Percentiles rank a stretch among this genome's conserved stretches.
Conservation (phyloP, 768 basidiomycete genomes). For the Mycena amicta region DNA sequence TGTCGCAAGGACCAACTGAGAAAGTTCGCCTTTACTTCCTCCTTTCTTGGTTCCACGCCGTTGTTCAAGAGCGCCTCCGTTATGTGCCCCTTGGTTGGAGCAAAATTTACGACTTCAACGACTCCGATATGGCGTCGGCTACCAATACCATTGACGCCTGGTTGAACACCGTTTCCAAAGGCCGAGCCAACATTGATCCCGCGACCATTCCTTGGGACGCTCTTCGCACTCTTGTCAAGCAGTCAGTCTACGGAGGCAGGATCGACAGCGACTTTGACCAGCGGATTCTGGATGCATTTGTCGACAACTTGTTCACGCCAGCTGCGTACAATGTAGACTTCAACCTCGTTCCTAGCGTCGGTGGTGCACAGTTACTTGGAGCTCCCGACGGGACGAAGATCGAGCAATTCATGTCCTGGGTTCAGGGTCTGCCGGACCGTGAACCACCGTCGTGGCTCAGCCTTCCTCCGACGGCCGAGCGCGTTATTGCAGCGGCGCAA, state of each 20-base stretch:
- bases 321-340: slow-evolving; percentile 93
- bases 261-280: slow-evolving; percentile 97
- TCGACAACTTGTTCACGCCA: slow-evolving; percentile 86
- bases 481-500: slow-evolving; percentile 88
- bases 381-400: slow-evolving; percentile 93
- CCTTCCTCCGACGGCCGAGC: slow-evolving; percentile 89
- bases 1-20: slow-evolving; percentile 87
- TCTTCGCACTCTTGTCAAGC: slow-evolving; percentile 89
- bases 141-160: slow-evolving; percentile 91
- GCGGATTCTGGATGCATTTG: slow-evolving; percentile 88
- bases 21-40: slow-evolving; percentile 94
- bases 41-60: slow-evolving; percentile 98
- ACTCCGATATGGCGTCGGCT: slow-evolving; percentile 94
- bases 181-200: slow-evolving; percentile 90
- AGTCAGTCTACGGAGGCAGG: slow-evolving; percentile 93
- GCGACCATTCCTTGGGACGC: slow-evolving; percentile 94
- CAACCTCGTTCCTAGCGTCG: slow-evolving; percentile 71
- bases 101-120: slow-evolving; percentile 97
- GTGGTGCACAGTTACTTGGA: slow-evolving; percentile 57
- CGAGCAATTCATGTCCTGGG: slow-evolving; percentile 90
- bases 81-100: slow-evolving; percentile 98
- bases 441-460: slow-evolving; percentile 96
- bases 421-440: slow-evolving; percentile 83
- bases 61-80: slow-evolving; percentile 94
- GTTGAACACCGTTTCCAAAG: slow-evolving; percentile 80